Percentiles rank a stretch among this genome's conserved stretches.
Evolutionary conservation across 495 filamentous ascomycete species (phyloP).

Genomic region (Neurospora sp.): DNA sequence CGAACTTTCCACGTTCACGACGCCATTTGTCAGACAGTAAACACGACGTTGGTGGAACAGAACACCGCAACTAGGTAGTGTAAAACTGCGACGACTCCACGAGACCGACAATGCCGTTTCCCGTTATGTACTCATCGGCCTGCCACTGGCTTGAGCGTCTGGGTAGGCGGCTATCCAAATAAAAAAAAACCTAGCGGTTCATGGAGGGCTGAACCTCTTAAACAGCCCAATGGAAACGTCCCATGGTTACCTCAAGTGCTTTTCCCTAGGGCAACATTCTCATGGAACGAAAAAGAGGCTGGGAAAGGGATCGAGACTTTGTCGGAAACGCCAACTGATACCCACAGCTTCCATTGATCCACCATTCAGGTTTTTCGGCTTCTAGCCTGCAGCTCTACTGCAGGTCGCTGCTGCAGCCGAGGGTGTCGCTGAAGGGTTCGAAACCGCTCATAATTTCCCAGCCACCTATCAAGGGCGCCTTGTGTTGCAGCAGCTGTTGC

Average conservation of each 20-base stretch:
- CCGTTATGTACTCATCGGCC: background rate
- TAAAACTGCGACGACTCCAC: background rate
- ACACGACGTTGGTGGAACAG: background rate
- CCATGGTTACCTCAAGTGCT: background rate
- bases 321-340: conserved; percentile 14
- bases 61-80: background rate
- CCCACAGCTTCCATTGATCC: conserved; percentile 10
- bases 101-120: background rate
- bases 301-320: conserved; percentile 8
- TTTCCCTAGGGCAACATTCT: background rate
- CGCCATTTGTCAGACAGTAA: background rate
- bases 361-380: conserved; percentile 4
- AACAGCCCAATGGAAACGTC: background rate
- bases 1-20: background rate
- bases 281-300: conserved; percentile 13
- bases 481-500: conserved; percentile 8
- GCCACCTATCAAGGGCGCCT: conserved; percentile 5
- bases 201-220: background rate
- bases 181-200: background rate
- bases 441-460: conserved; percentile 2
- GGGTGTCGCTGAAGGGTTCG: conserved; percentile 6
- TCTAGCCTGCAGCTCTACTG: conserved; percentile 15
- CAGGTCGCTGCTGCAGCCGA: conserved; percentile 15
- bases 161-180: background rate
- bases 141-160: background rate